Base-by-base conservation (phyloP, 2,329 filamentous ascomycete genomes). In the Fusarium abutilonis region DNA sequence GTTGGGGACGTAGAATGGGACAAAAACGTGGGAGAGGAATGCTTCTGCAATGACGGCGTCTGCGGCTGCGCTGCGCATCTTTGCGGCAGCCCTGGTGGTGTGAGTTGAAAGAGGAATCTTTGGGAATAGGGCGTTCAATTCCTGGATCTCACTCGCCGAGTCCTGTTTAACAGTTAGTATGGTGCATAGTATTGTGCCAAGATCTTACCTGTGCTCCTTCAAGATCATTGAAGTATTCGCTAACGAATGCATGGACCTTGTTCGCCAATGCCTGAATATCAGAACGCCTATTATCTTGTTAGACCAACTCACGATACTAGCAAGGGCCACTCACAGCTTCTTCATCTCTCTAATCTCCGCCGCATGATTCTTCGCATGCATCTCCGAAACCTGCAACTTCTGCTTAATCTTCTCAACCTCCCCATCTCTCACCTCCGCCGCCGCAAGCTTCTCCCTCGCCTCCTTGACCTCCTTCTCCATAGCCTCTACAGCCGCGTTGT, bases 401-500 rank as follows among this genome's bases (percentile, higher is more conserved):
- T 59, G 48, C 43, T 58, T 68, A 42, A 73, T 46, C 55, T 80
- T 80, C 57, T 80, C 79, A 29, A 80, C 79, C 41, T 81, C 80
- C 40, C 80, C 78, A 10, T 59, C 34, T 36, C 59, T 68, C 31
- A 77, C 76, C 55, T 79, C 76, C 5, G 83, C 74, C 63, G 80
- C 77, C 51, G 60, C 53, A 0, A 73, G 55, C 14, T 64, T 64
- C 45, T 79, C 76, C 53, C 75, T 79, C 34, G 80, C 80, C 46
- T 80, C 78, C 1, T 56, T 59, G 17, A 78, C 73, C 28, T 82
- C 79, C 60, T 78, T 77, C 74, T 79, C 79, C 76, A 82, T 80
- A 69, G 79, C 80, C 38, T 68, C 66, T 1, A 71, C 52, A 4
- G 56, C 63, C 0, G 52, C 45, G 35, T 70, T 71, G 52, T 70